phyloP scores from a whole-genome alignment of 495 filamentous ascomycete genomes.

The Lindgomyces ingoldianus region DNA sequence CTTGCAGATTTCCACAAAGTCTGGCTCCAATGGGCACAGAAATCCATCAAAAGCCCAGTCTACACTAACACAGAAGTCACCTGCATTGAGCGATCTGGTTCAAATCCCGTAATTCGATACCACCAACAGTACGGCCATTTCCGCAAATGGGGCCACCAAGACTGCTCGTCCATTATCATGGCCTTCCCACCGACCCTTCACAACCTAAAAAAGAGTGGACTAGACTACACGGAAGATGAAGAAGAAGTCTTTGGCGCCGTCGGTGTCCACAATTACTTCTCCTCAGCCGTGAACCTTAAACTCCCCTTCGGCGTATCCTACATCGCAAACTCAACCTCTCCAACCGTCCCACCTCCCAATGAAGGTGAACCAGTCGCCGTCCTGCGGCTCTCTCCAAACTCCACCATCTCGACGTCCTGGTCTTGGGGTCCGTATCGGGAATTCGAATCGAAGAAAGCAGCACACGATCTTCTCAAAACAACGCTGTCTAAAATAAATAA shows the following conservation, averaged over 20 bases:
- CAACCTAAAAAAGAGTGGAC: conserved; percentile 24
- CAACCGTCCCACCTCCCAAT: conserved; percentile 17
- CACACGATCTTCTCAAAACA: conserved; percentile 19
- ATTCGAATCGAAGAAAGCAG: conserved; percentile 17
- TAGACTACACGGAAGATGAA: conserved; percentile 29
- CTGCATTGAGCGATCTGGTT: conserved; percentile 30
- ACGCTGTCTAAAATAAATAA: conserved; percentile 37
- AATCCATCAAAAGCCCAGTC: conserved; percentile 17
- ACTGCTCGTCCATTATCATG: conserved; percentile 31
- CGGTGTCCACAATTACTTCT: conserved; percentile 34
- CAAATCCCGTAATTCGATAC: conserved; percentile 48
- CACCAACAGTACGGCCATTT: conserved; percentile 34
- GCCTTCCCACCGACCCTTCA: conserved; percentile 35
- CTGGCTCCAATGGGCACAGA: conserved; percentile 25
- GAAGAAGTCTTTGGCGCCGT: conserved; percentile 27
- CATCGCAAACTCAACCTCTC: conserved; percentile 5
- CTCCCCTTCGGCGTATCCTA: conserved; percentile 31
- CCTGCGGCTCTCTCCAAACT: conserved; percentile 12
- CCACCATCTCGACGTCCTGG: conserved; percentile 33
- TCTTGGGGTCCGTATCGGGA: conserved; percentile 30
- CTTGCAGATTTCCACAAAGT: conserved; percentile 29
- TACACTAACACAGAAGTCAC: conserved; percentile 13
- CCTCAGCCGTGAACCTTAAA: conserved; percentile 22
- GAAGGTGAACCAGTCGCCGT: conserved; percentile 33
- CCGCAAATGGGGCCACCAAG: conserved; percentile 24